These are phyloP conservation scores for Hypoxylon intermedium DNA, from an alignment of 495 filamentous ascomycete genomes.

Conservation along the genomic window DNA sequence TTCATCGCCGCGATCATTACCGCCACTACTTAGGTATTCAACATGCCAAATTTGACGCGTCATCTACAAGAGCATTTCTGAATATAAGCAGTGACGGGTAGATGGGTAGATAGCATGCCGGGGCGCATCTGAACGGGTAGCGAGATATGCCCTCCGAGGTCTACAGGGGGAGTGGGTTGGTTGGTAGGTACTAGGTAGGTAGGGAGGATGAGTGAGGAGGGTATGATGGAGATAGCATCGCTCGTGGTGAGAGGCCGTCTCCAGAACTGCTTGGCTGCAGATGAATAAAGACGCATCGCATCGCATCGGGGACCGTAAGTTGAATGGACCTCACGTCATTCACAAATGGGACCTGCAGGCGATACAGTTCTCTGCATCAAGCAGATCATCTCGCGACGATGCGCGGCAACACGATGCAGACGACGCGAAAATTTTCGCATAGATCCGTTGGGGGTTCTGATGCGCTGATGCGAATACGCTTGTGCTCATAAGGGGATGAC, in stretches of 20 bases:
- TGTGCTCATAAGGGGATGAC: not conserved
- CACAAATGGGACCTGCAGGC: constrained; percentile 10
- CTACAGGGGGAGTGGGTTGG: constrained; percentile 10
- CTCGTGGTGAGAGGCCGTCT: constrained; percentile 7
- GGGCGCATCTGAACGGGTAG: not conserved
- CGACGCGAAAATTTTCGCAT: constrained; percentile 24
- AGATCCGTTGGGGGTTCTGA: not conserved
- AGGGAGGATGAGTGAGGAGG: constrained; percentile 7
- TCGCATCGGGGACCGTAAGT: not conserved
- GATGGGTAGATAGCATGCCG: not conserved
- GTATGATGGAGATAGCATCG: constrained; percentile 3
- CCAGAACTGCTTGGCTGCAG: constrained; percentile 5
- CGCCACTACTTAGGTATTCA: not conserved
- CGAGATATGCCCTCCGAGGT: not conserved
- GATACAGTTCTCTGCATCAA: constrained; percentile 4
- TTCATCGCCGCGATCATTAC: constrained; percentile 20
- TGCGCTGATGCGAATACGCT: constrained; percentile 7
- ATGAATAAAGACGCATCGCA: constrained; percentile 10
- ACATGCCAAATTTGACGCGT: not conserved
- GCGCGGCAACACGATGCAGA: constrained; percentile 5
- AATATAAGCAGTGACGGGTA: not conserved
- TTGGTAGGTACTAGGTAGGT: too few species aligned
- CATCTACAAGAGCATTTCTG: not conserved
- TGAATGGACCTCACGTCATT: constrained; percentile 19
- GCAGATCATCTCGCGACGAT: not conserved